phyloP scores from a whole-genome alignment of 1,139 yeast genomes.

The Geotrichum phurueaensis region DNA sequence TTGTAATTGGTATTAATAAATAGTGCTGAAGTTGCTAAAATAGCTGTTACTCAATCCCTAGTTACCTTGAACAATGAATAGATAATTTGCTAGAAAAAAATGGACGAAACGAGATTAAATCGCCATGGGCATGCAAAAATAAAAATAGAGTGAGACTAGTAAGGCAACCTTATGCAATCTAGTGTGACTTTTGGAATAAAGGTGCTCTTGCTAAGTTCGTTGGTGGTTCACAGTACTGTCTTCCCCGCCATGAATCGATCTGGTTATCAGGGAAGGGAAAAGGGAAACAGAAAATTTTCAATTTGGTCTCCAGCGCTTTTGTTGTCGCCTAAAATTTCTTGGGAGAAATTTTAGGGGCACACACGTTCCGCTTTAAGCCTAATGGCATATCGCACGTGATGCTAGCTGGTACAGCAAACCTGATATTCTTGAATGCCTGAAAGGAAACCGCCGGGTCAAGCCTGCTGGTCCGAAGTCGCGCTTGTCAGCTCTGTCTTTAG shows the following conservation, averaged over 20 bases:
- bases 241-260: background rate
- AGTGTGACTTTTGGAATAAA: background rate
- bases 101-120: background rate
- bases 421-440: background rate
- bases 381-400: background rate
- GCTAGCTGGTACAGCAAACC: background rate
- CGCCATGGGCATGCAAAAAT: background rate
- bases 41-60: background rate
- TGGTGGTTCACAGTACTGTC: background rate
- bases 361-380: background rate
- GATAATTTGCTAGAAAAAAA: background rate
- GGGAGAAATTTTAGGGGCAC: background rate
- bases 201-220: background rate
- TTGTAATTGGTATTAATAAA: background rate
- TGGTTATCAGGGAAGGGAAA: background rate
- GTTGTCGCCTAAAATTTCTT: background rate
- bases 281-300: background rate
- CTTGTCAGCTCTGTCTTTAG: background rate
- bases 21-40: background rate
- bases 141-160: background rate
- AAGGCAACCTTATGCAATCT: background rate
- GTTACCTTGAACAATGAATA: background rate
- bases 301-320: background rate
- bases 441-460: background rate
- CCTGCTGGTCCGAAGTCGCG: background rate